Percentiles rank a stretch among this genome's conserved stretches.
phyloP scores from a whole-genome alignment of 2,329 filamentous ascomycete species.

The Ilyonectria robusta region DNA sequence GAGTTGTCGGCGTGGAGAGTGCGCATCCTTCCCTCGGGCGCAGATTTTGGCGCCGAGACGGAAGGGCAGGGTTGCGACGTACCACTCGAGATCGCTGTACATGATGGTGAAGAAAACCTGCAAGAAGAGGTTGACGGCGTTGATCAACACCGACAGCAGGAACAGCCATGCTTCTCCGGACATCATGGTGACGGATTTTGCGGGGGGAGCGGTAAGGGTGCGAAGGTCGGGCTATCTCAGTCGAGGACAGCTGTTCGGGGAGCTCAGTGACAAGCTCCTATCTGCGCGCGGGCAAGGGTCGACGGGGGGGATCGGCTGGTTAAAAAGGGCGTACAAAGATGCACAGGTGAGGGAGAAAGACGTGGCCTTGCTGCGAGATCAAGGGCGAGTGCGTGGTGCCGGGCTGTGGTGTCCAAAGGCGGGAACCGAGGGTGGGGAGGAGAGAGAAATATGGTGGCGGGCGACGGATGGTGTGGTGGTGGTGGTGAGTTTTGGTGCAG shows the following conservation, averaged over 20 bases:
- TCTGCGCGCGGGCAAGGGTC: constrained; percentile 31
- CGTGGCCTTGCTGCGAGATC: constrained; percentile 32
- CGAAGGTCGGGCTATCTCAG: constrained; percentile 20
- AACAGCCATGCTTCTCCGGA: constrained; percentile 99
- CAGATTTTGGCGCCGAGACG: constrained; percentile 32
- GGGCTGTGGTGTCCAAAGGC: constrained; percentile 26
- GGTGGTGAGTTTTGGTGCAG: constrained; percentile 46
- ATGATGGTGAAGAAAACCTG: constrained; percentile 99
- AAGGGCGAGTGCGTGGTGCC: constrained; percentile 19
- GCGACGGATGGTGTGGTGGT: constrained; percentile 43
- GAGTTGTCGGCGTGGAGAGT: constrained; percentile 7
- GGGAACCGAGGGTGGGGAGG: constrained; percentile 32
- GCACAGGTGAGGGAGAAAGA: constrained; percentile 21
- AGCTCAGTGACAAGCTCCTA: constrained; percentile 47
- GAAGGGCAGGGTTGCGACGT: constrained; percentile 57
- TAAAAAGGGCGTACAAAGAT: constrained; percentile 21
- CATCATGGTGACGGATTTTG: constrained; percentile 68
- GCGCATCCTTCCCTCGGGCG: constrained; percentile 34
- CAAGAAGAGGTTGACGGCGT: constrained; percentile 99
- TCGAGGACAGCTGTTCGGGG: constrained; percentile 44
- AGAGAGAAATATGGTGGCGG: constrained; percentile 43
- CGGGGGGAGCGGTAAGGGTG: constrained; percentile 24
- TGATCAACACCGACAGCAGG: constrained; percentile 97
- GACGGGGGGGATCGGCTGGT: constrained; percentile 33
- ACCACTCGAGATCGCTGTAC: constrained; percentile 99